phyloP scores from a whole-genome alignment of 1,284 basidiomycete species.

The Apiotrichum siamense region DNA sequence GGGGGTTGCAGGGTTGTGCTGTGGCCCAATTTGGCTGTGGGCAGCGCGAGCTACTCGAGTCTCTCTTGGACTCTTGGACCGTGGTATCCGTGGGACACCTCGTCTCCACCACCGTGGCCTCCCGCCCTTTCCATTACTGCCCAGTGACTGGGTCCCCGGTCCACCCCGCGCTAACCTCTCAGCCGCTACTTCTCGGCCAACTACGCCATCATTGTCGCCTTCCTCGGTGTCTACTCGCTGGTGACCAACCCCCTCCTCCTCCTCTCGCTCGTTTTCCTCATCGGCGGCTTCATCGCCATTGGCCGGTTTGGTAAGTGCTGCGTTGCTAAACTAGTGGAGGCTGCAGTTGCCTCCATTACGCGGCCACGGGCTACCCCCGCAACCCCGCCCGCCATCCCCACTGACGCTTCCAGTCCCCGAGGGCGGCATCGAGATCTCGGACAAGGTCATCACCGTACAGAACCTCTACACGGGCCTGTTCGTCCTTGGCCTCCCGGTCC shows the following conservation, averaged over 20 bases:
- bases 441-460: slow-evolving; percentile 50
- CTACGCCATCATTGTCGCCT: slow-evolving; percentile 74
- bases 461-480: slow-evolving; percentile 60
- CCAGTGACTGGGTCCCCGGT: neutral
- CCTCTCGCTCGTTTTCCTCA: slow-evolving; percentile 77
- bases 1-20: too few species aligned
- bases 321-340: neutral
- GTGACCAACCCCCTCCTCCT: slow-evolving; percentile 76
- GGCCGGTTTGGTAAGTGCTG: slow-evolving; percentile 72
- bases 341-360: too few species aligned
- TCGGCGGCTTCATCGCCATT: slow-evolving; percentile 84
- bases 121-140: too few species aligned
- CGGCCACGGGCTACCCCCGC: too few species aligned
- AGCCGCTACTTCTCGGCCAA: slow-evolving; percentile 90
- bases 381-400: too few species aligned
- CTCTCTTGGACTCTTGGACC: too few species aligned
- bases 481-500: slow-evolving; percentile 45
- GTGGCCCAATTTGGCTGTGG: too few species aligned
- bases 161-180: slow-evolving; percentile 57
- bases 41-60: too few species aligned
- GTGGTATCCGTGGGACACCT: too few species aligned
- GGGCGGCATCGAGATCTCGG: slow-evolving; percentile 49
- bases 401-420: slow-evolving; percentile 22
- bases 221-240: slow-evolving; percentile 82
- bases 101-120: too few species aligned